A percentile compares a stretch with the other conserved stretches of the same genome.
Evolutionary conservation across 2,329 filamentous ascomycete genomes (phyloP).

Genomic region (Fusarium sororula): DNA sequence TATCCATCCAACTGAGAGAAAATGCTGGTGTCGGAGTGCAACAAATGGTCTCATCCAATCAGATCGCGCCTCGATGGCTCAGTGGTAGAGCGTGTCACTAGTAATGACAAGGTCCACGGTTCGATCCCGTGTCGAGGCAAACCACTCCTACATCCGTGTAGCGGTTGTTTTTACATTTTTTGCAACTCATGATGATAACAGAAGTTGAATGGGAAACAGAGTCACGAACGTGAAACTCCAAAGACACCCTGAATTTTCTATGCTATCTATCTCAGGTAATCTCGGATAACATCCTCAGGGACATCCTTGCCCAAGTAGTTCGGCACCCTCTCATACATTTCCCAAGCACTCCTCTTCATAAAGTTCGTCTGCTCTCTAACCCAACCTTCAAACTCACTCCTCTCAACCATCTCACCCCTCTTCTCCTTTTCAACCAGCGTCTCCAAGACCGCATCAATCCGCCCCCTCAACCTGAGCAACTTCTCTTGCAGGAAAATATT

Average conservation of each 20-base stretch:
- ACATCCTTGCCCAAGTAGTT: not conserved
- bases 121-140: not conserved
- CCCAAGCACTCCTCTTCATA: not conserved
- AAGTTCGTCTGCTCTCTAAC: not conserved
- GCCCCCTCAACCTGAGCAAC: not conserved
- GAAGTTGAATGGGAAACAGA: rapidly evolving
- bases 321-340: not conserved
- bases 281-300: not conserved
- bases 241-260: not conserved
- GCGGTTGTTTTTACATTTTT: not conserved
- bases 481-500: not conserved
- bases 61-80: not conserved
- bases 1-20: not conserved
- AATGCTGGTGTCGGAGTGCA: rapidly evolving
- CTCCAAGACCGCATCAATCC: not conserved
- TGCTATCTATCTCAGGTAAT: not conserved
- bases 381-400: not conserved
- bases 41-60: rapidly evolving
- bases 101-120: conserved; percentile 4
- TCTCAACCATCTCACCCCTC: not conserved
- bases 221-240: too few relatives aligned
- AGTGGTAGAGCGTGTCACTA: conserved; percentile 4
- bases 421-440: not conserved
- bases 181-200: rapidly evolving
- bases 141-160: not conserved